Conservation (phyloP, 2,329 filamentous ascomycete species). For the Fusarium keratoplasticum region DNA sequence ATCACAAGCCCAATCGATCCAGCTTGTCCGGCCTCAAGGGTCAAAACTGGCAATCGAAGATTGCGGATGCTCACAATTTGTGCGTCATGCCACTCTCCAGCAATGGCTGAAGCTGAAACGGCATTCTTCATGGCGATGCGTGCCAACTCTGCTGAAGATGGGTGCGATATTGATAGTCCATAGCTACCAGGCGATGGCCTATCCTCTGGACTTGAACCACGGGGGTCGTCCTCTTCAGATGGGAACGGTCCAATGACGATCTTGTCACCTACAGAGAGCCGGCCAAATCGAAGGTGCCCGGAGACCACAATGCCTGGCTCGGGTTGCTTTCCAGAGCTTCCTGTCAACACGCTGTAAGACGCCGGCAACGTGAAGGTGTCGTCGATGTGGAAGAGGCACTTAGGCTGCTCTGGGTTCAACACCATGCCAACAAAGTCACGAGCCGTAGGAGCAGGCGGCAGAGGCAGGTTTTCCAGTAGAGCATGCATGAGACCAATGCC, state of each 20-base stretch:
- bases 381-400: constrained; percentile 86
- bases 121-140: constrained; percentile 65
- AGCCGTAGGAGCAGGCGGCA: constrained; percentile 67
- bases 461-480: constrained; percentile 79
- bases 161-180: constrained; percentile 64
- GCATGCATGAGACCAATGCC: constrained; percentile 87
- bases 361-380: constrained; percentile 84
- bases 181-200: constrained; percentile 60
- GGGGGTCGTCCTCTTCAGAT: constrained; percentile 62
- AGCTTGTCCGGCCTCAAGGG: constrained; percentile 82
- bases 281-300: constrained; percentile 84
- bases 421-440: constrained; percentile 66
- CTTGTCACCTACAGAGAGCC: constrained; percentile 80
- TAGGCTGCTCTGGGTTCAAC: constrained; percentile 69
- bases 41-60: constrained; percentile 83
- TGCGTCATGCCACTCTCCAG: constrained; percentile 82
- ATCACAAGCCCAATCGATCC: constrained; percentile 86
- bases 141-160: constrained; percentile 64
- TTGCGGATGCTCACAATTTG: constrained; percentile 89
- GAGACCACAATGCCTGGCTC: constrained; percentile 80
- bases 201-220: constrained; percentile 56
- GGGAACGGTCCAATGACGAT: constrained; percentile 85
- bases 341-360: constrained; percentile 57
- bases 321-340: constrained; percentile 15
- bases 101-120: constrained; percentile 62